Conservation (phyloP, 2,329 filamentous ascomycete genomes). For the Xylariaceae sp. region DNA sequence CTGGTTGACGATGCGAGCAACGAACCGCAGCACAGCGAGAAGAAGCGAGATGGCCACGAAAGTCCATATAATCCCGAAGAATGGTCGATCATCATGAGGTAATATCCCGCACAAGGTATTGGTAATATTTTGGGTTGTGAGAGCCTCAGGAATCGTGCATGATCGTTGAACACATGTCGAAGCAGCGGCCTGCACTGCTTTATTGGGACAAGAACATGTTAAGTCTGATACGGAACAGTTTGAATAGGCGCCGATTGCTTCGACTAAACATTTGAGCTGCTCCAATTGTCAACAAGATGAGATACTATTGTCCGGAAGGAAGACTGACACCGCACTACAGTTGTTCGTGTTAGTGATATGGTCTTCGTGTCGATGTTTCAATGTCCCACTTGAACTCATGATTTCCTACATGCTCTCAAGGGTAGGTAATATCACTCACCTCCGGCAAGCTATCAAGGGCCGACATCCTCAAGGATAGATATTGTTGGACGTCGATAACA, state of each 20-base stretch:
- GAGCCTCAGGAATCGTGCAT: slow-evolving; percentile 4
- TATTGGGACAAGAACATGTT: slow-evolving; percentile 5
- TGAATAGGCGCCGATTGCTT: slow-evolving; percentile 2
- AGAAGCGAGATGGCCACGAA: slow-evolving; percentile 3
- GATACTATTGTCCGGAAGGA: too few species aligned
- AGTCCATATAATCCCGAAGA: slow-evolving; percentile 1
- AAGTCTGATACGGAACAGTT: slow-evolving; percentile 6
- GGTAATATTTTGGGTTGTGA: slow-evolving; percentile 6
- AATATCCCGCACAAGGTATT: slow-evolving; percentile 4
- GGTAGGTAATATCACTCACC: too few species aligned
- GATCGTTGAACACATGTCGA: slow-evolving; percentile 1
- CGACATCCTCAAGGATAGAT: too few species aligned
- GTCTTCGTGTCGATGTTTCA: too few species aligned
- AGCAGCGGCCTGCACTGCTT: slow-evolving; percentile 1
- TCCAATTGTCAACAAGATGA: too few species aligned
- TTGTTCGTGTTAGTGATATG: too few species aligned
- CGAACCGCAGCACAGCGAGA: slow-evolving; percentile 2
- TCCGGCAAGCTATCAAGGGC: too few species aligned
- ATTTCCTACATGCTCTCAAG: too few species aligned
- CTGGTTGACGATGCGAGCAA: slow-evolving; percentile 3
- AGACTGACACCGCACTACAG: too few species aligned
- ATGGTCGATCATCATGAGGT: neutral
- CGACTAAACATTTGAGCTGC: slow-evolving; percentile 5
- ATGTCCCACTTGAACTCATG: too few species aligned
- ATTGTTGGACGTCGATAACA: too few species aligned